phyloP scores from a whole-genome alignment of 441 rosid species.

The Aleurites moluccanus region DNA sequence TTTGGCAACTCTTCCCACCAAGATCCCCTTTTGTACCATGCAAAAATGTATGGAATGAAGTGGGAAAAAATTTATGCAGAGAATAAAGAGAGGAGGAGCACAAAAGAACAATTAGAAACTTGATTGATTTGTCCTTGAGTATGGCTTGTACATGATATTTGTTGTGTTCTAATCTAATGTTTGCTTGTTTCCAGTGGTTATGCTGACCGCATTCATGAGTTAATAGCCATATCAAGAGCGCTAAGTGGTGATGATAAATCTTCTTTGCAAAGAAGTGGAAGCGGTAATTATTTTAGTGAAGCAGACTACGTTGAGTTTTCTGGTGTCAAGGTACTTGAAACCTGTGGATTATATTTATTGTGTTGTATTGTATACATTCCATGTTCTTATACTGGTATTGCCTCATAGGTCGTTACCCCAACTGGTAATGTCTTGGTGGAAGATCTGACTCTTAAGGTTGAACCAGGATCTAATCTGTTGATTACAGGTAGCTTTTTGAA shows the following conservation, averaged over 20 bases:
- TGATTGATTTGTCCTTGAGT: not conserved
- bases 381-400: slow-evolving; percentile 29
- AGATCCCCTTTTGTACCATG: not conserved
- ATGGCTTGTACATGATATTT: slow-evolving; percentile 2
- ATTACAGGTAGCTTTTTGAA: slow-evolving; percentile 72
- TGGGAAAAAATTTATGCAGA: not conserved
- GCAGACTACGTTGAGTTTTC: slow-evolving; percentile 92
- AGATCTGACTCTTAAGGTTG: slow-evolving; percentile 87
- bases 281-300: slow-evolving; percentile 76
- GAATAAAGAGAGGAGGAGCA: not conserved
- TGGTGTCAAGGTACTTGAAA: slow-evolving; percentile 77
- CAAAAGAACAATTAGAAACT: not conserved
- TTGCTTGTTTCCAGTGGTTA: slow-evolving; percentile 72
- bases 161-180: slow-evolving; percentile 11
- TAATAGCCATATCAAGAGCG: slow-evolving; percentile 86
- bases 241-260: slow-evolving; percentile 59
- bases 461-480: slow-evolving; percentile 93
- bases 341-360: slow-evolving; percentile 11
- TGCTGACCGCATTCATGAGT: slow-evolving; percentile 97
- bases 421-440: slow-evolving; percentile 92
- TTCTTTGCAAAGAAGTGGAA: slow-evolving; percentile 64
- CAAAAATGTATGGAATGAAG: not conserved
- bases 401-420: slow-evolving; percentile 93
- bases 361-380: slow-evolving; percentile 21
- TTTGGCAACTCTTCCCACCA: not conserved